Evolutionary conservation across 805 yeast genomes (phyloP).

Genomic region (Candida peoriensis): DNA sequence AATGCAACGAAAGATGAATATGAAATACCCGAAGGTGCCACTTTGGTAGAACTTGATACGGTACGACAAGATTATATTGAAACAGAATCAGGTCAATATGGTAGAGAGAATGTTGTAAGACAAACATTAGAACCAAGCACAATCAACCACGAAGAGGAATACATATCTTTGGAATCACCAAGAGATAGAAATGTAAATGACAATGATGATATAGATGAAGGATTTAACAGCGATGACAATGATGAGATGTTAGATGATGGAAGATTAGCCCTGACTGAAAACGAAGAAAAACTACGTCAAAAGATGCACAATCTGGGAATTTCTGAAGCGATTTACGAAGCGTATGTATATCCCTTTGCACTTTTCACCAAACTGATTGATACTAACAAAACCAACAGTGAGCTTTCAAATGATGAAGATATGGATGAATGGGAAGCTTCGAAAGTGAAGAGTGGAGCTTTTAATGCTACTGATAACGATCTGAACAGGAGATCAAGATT

Average conservation of each 20-base stretch:
- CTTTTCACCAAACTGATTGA: not conserved
- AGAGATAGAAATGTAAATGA: conserved; percentile 18
- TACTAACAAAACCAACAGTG: conserved; percentile 10
- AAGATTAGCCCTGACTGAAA: conserved; percentile 24
- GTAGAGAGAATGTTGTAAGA: no score
- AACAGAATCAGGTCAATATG: no score
- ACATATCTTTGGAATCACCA: conserved; percentile 7
- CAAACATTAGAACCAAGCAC: no score
- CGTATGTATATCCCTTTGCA: conserved; percentile 10
- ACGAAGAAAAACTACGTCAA: conserved; percentile 24
- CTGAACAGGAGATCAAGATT: not conserved
- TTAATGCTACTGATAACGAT: not conserved
- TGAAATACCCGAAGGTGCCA: no score
- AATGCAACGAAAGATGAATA: no score
- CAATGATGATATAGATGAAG: conserved; percentile 19
- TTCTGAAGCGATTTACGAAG: conserved; percentile 30
- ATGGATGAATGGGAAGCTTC: conserved; percentile 16
- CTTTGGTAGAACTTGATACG: no score
- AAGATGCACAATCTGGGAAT: conserved; percentile 26
- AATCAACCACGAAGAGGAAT: no score
- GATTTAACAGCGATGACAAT: conserved; percentile 1
- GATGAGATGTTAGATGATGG: conserved; percentile 18
- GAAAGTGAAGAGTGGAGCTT: conserved; percentile 13
- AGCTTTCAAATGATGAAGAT: conserved; percentile 20
- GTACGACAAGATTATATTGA: no score